Percentiles rank a stretch among this genome's conserved stretches.
These are phyloP conservation scores for Candida orba DNA, from an alignment of 805 yeast genomes.

Conservation along the genomic window DNA sequence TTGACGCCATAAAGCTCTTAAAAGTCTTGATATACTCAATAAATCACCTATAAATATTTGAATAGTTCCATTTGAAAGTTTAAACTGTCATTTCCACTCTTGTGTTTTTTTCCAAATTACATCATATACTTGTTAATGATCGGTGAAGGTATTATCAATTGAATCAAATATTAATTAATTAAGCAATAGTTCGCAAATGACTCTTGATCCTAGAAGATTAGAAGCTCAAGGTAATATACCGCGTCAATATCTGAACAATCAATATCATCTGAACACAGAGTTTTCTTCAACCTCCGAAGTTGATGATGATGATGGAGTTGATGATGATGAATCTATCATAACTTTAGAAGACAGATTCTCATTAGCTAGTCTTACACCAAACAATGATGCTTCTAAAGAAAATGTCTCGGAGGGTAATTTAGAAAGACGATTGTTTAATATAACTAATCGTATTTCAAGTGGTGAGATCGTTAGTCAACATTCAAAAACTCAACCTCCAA, in stretches of 20 bases:
- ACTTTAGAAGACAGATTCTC: conserved; percentile 14
- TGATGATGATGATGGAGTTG: conserved; percentile 5
- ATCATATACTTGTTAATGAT: neutral
- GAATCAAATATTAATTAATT: too few relatives aligned
- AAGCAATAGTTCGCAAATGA: conserved; percentile 3
- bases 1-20: too few relatives aligned
- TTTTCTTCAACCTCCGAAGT: neutral
- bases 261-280: neutral
- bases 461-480: conserved; percentile 11
- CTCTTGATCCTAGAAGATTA: conserved; percentile 19
- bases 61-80: too few relatives aligned
- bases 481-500: conserved; percentile 15
- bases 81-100: neutral
- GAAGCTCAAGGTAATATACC: conserved; percentile 1
- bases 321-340: conserved; percentile 11
- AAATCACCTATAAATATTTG: too few relatives aligned
- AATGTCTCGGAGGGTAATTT: neutral
- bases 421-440: conserved; percentile 7
- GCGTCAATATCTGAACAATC: neutral
- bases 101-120: neutral
- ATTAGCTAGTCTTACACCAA: neutral
- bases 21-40: too few relatives aligned
- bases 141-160: neutral
- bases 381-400: neutral
- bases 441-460: conserved; percentile 21